Base-by-base conservation (phyloP, 2,329 filamentous ascomycete genomes). In the Fusarium sp. region DNA sequence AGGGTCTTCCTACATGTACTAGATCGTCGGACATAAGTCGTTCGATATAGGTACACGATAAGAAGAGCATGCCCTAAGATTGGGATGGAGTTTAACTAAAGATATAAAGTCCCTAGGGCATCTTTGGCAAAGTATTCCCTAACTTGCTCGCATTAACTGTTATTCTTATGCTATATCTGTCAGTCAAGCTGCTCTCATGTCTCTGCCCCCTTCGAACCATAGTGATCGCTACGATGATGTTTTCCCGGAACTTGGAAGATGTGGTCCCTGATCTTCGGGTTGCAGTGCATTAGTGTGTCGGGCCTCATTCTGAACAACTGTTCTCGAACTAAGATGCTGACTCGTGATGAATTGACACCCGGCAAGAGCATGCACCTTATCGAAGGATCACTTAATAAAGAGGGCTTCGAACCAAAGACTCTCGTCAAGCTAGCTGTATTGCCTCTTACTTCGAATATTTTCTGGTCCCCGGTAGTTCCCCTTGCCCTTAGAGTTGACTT, bases 221-320 rank as follows among this genome's bases (percentile, higher is more conserved):
- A 7, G 12, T 13, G 8, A 38, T 31, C 10, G 20, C 3, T 28
- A 21, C 23, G 28, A 16, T 18, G 12, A 33, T 18, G 23, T 24
- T 59, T 6, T 43, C 28, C 24, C n/a, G 47, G 15, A 18, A 13
- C 39, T 33, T 8, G 15, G 12, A 24, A 18, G 20, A 23, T 12
- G 39, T 35, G 48, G 43, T 50, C 38, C 48, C 56, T 33, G 43
- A 57, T 62, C 38, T 16, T 23, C 37, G 21, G 41, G 38, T 33
- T 12, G 33, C 3, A 41, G 26, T 55, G 59, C 59, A 55, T 55
- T 55, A 26, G 41, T 26, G 28, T 54, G 62, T 55, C 57, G 28
- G 35, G 57, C 57, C 57, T 55, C 57, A 62, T 49, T 23, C n/a
- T 41, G 43, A 11, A 43, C 13, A 20, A 12, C 18, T 54, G 38